A percentile compares a stretch with the other conserved stretches of the same genome.
Conservation (phyloP, 2,329 filamentous ascomycete genomes). For the Cordyceps tenuipes region DNA sequence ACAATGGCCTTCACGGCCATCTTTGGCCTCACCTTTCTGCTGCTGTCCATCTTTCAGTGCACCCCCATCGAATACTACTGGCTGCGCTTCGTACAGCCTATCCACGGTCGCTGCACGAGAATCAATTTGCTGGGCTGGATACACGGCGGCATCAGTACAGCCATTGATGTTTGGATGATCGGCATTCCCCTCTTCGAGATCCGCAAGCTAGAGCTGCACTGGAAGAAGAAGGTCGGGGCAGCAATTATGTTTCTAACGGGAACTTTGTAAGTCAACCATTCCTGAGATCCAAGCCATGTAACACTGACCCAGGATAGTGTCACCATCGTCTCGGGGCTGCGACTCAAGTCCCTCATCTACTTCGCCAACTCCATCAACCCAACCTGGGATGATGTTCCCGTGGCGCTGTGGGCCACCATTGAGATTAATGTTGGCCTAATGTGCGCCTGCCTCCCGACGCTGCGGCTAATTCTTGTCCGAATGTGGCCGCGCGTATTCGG, state of each 20-base stretch:
- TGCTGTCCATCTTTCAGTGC: conserved; percentile 43
- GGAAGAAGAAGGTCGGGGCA: conserved; percentile 41
- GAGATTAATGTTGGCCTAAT: conserved; percentile 19
- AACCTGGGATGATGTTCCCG: conserved; percentile 16
- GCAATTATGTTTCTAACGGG: conserved; percentile 44
- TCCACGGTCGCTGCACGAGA: conserved; percentile 38
- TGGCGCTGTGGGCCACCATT: conserved; percentile 17
- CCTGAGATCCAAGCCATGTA: neutral
- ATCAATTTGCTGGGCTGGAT: conserved; percentile 42
- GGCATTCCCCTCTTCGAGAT: conserved; percentile 41
- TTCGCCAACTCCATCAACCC: conserved; percentile 17
- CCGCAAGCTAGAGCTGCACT: conserved; percentile 32
- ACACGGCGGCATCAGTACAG: conserved; percentile 44
- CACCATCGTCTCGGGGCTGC: conserved; percentile 17
- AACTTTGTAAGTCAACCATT: conserved; percentile 27
- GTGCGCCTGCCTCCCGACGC: conserved; percentile 18
- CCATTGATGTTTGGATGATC: conserved; percentile 44
- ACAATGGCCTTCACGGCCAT: conserved; percentile 32
- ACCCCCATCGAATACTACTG: conserved; percentile 43
- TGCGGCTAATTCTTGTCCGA: conserved; percentile 17
- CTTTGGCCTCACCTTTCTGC: conserved; percentile 34
- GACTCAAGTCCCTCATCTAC: conserved; percentile 15
- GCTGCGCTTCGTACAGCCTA: conserved; percentile 40
- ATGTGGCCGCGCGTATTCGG: conserved; percentile 11
- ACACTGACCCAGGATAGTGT: conserved; percentile 12